A percentile compares a stretch with the other conserved stretches of the same genome.
These are phyloP conservation scores for Neofusicoccum laricinum DNA, from an alignment of 2,329 filamentous ascomycete genomes.

Conservation along the genomic window DNA sequence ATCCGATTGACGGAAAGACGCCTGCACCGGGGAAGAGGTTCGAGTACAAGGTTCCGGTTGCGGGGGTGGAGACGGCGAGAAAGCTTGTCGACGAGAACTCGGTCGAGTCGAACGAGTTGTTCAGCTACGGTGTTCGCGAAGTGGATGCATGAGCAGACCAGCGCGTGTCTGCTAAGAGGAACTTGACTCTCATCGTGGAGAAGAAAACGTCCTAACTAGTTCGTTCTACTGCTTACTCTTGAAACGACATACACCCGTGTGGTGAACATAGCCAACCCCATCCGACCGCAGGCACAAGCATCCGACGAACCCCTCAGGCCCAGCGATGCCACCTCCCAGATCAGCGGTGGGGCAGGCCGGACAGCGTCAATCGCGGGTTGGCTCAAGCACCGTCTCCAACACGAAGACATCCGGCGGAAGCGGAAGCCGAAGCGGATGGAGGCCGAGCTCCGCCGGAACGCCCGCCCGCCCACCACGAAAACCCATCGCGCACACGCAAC, in stretches of 20 bases:
- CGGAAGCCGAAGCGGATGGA: not conserved
- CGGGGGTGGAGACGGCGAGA: conserved; percentile 52
- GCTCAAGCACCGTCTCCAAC: not conserved
- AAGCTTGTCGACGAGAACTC: conserved; percentile 52
- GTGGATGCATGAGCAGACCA: conserved; percentile 11
- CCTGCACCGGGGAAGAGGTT: conserved; percentile 42
- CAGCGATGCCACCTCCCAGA: no score
- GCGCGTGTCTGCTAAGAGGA: no score
- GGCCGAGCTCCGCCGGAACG: not conserved
- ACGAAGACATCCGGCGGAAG: conserved; percentile 2
- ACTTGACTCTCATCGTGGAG: no score
- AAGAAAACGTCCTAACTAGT: not conserved
- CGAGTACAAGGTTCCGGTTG: conserved; percentile 62
- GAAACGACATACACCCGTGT: no score
- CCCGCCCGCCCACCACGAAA: not conserved
- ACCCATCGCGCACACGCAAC: not conserved
- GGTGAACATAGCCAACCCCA: no score
- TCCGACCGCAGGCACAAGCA: no score
- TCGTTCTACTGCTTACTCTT: not conserved
- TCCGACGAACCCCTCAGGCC: no score
- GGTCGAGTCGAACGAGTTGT: conserved; percentile 57
- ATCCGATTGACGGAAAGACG: conserved; percentile 36
- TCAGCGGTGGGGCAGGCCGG: no score
- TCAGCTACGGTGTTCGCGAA: conserved; percentile 36
- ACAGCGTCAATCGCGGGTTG: not conserved